Conservation (phyloP, 2,329 filamentous ascomycete species). For the Trichoderma asperellum region DNA sequence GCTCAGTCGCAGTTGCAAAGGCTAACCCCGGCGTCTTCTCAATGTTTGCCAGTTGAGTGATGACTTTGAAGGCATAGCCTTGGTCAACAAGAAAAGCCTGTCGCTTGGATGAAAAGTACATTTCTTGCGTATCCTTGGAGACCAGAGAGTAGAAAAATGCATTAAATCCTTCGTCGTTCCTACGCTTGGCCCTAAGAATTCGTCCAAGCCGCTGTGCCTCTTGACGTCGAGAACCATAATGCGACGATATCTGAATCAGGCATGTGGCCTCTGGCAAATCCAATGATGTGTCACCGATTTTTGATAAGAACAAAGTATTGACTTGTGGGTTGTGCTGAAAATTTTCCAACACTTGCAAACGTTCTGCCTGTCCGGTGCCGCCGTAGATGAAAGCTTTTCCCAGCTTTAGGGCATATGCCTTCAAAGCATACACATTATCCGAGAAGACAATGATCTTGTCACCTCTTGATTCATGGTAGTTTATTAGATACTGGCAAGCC, state of each 20-base stretch:
- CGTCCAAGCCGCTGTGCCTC: constrained; percentile 92
- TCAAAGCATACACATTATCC: constrained; percentile 92
- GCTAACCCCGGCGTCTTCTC: constrained; percentile 80
- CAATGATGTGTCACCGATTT: constrained; percentile 97
- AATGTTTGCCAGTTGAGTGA: constrained; percentile 91
- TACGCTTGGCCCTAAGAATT: constrained; percentile 89
- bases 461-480: constrained; percentile 91
- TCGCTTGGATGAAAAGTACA: constrained; percentile 95
- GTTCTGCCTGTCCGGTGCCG: constrained; percentile 82
- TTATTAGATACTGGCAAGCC: constrained; percentile 95
- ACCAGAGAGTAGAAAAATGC: constrained; percentile 98
- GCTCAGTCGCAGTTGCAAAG: constrained; percentile 77
- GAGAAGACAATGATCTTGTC: constrained; percentile 99
- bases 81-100: constrained; percentile 98
- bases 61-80: constrained; percentile 98
- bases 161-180: constrained; percentile 98
- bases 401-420: constrained; percentile 81
- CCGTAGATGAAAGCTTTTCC: constrained; percentile 91
- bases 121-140: constrained; percentile 95
- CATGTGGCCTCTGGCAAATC: constrained; percentile 96
- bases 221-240: constrained; percentile 95
- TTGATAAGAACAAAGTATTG: constrained; percentile 93
- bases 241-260: constrained; percentile 94
- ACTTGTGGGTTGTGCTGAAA: constrained; percentile 91
- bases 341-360: constrained; percentile 85